phyloP scores from a whole-genome alignment of 768 basidiomycete genomes.

The Kwoniella botswanensis region DNA sequence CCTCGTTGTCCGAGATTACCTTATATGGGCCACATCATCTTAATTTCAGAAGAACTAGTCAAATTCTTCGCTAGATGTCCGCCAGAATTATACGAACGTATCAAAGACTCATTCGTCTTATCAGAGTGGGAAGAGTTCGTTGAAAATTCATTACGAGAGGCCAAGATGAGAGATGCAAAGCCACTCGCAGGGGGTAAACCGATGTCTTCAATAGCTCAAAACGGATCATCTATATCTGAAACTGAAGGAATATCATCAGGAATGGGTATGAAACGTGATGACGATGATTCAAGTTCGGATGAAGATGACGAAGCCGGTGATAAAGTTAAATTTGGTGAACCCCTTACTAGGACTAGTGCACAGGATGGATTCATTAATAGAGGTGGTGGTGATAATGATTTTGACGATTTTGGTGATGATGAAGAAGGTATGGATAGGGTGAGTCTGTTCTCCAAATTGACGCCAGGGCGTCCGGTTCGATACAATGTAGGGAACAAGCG shows the following conservation, averaged over 20 bases:
- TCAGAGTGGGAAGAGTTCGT: conserved; percentile 90
- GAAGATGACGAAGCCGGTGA: conserved; percentile 39
- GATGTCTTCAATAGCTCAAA: conserved; percentile 11
- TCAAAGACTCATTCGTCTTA: conserved; percentile 73
- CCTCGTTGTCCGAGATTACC: conserved; percentile 68
- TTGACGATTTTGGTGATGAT: conserved; percentile 27
- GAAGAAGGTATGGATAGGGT: conserved; percentile 37
- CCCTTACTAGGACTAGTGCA: conserved; percentile 41
- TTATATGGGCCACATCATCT: conserved; percentile 95
- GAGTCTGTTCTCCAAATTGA: conserved; percentile 16
- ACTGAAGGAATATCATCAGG: not conserved
- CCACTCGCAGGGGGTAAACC: conserved; percentile 72
- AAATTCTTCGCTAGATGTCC: conserved; percentile 87
- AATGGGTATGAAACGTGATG: not conserved
- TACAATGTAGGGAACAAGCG: not conserved
- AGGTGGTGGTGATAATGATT: conserved; percentile 28
- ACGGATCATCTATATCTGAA: conserved; percentile 6
- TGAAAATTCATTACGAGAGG: conserved; percentile 79
- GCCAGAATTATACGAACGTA: conserved; percentile 69
- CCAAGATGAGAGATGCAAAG: conserved; percentile 77
- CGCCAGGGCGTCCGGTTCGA: no score
- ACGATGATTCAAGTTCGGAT: conserved; percentile 36
- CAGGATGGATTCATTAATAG: conserved; percentile 39
- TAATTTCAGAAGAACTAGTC: conserved; percentile 94
- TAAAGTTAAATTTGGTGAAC: conserved; percentile 47